phyloP scores from a whole-genome alignment of 495 filamentous ascomycete species.

The Articulospora tetracladia region DNA sequence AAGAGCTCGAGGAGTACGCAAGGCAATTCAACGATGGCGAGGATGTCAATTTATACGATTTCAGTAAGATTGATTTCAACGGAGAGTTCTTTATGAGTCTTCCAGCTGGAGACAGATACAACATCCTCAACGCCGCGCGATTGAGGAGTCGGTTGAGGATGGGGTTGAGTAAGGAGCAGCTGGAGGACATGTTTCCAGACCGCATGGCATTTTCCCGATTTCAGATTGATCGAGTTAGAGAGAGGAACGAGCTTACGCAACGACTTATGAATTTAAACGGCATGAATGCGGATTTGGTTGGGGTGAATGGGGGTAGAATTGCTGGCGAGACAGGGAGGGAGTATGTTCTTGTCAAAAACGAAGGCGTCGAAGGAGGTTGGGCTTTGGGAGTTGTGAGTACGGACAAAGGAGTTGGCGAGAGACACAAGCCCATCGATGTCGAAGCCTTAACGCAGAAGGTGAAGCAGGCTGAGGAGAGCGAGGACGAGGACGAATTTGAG shows the following conservation, averaged over 20 bases:
- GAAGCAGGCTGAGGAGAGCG: constrained; percentile 55
- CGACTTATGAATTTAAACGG: constrained; percentile 92
- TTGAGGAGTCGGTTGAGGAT: constrained; percentile 83
- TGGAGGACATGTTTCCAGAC: constrained; percentile 94
- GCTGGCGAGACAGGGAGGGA: constrained; percentile 88
- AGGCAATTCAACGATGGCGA: constrained; percentile 87
- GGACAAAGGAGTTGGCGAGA: constrained; percentile 68
- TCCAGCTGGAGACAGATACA: constrained; percentile 88
- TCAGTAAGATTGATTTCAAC: constrained; percentile 97
- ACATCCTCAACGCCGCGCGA: constrained; percentile 91
- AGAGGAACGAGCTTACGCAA: constrained; percentile 93
- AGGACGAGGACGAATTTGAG: constrained; percentile 72
- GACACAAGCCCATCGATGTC: constrained; percentile 84
- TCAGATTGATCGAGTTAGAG: constrained; percentile 88
- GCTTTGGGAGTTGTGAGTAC: constrained; percentile 86
- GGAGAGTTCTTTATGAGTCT: constrained; percentile 88
- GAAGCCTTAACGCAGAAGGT: constrained; percentile 62
- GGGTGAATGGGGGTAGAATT: constrained; percentile 61
- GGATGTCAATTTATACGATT: constrained; percentile 97
- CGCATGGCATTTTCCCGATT: constrained; percentile 97
- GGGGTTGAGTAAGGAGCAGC: constrained; percentile 93
- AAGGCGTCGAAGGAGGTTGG: constrained; percentile 94
- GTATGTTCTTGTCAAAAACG: constrained; percentile 94
- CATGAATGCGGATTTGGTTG: constrained; percentile 68
- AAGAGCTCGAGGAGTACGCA: constrained; percentile 90